These are phyloP conservation scores for Neofusicoccum laricinum DNA, from an alignment of 2,329 filamentous ascomycete species.

Conservation along the genomic window DNA sequence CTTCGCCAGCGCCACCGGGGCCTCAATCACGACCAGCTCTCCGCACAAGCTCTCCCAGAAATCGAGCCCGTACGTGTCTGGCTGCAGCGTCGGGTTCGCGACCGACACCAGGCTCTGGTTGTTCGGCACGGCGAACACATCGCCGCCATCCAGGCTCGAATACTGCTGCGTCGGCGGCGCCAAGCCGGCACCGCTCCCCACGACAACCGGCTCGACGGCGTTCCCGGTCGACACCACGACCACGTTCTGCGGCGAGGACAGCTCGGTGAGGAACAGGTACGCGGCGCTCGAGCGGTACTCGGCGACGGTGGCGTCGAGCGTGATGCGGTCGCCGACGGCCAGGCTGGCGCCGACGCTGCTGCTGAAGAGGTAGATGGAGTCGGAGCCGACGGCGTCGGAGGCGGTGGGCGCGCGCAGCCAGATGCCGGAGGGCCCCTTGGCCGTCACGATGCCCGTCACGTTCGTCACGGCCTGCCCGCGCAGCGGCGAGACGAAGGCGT, in stretches of 20 bases:
- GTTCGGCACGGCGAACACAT: slow-evolving; percentile 64
- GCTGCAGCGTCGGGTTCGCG: slow-evolving; percentile 60
- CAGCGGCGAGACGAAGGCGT: slow-evolving; percentile 61
- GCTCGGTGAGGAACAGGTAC: slow-evolving; percentile 64
- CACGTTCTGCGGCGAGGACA: slow-evolving; percentile 55
- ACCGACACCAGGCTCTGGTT: slow-evolving; percentile 57
- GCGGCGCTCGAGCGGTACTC: slow-evolving; percentile 57
- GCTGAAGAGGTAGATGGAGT: slow-evolving; percentile 65
- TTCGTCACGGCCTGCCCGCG: slow-evolving; percentile 55
- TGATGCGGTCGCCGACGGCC: slow-evolving; percentile 61
- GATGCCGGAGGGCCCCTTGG: slow-evolving; percentile 60
- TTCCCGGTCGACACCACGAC: slow-evolving; percentile 54
- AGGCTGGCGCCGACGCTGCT: slow-evolving; percentile 50
- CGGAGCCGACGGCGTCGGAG: slow-evolving; percentile 56
- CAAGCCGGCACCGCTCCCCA: slow-evolving; percentile 54
- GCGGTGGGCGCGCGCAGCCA: slow-evolving; percentile 61
- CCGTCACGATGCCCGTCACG: slow-evolving; percentile 63
- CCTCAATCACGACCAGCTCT: slow-evolving; percentile 63
- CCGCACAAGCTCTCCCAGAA: slow-evolving; percentile 71
- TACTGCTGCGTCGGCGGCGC: slow-evolving; percentile 61
- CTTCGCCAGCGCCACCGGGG: slow-evolving; percentile 55
- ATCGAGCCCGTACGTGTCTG: slow-evolving; percentile 63
- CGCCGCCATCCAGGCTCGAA: slow-evolving; percentile 61
- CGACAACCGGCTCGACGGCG: slow-evolving; percentile 55
- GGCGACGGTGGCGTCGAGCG: slow-evolving; percentile 57